Conservation (phyloP, 345 rosid species). For the Ailanthus altissimus region DNA sequence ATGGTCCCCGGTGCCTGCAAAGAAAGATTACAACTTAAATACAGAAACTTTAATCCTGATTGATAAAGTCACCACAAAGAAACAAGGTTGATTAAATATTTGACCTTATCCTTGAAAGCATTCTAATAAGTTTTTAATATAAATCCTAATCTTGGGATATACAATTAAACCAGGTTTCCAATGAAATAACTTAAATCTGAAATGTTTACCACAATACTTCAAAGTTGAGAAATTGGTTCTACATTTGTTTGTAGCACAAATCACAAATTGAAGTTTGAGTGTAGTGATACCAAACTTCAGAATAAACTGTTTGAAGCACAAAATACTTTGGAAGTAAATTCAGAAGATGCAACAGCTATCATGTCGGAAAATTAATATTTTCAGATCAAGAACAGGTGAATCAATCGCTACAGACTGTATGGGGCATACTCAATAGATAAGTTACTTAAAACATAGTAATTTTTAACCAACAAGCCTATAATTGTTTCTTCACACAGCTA, state of each 20-base stretch:
- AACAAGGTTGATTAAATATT: neutral
- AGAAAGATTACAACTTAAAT: slow-evolving; percentile 12
- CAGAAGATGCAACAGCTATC: neutral
- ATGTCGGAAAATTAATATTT: neutral
- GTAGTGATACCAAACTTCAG: neutral
- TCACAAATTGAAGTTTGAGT: neutral
- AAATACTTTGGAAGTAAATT: neutral
- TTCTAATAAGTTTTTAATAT: neutral
- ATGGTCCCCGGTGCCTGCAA: slow-evolving; percentile 96
- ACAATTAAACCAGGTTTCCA: neutral
- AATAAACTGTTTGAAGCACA: neutral
- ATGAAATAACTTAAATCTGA: neutral
- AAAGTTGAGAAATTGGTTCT: neutral
- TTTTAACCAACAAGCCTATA: neutral
- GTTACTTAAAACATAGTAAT: neutral
- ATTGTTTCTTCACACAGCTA: neutral
- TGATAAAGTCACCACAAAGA: slow-evolving; percentile 1
- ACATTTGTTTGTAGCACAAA: neutral
- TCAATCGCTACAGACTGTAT: neutral
- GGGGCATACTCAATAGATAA: neutral
- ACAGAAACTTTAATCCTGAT: neutral
- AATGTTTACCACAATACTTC: neutral
- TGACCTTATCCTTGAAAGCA: neutral
- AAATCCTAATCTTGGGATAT: neutral
- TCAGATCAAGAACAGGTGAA: neutral